phyloP scores from a whole-genome alignment of 768 basidiomycete genomes.

The Pilatotrama ljubarskyi region DNA sequence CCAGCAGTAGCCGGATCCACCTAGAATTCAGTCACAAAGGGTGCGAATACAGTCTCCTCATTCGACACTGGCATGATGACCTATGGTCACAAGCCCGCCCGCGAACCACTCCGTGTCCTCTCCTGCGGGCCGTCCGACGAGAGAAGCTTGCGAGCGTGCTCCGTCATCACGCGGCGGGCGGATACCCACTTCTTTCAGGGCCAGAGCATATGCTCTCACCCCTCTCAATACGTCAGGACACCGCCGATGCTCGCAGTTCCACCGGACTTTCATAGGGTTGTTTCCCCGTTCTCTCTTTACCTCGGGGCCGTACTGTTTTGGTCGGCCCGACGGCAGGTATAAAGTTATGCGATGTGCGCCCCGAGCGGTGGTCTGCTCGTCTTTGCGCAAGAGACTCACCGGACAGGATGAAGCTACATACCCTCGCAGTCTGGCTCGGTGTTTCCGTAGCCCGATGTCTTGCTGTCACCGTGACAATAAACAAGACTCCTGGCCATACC shows the following conservation, averaged over 20 bases:
- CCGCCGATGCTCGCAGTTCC: constrained; percentile 1
- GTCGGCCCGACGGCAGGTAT: not conserved
- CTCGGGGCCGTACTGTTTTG: not conserved
- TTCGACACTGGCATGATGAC: not conserved
- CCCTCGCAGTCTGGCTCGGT: not conserved
- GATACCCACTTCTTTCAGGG: not conserved
- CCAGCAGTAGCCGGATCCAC: no score
- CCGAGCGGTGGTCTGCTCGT: not conserved
- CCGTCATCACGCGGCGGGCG: constrained; percentile 5
- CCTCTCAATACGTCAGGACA: constrained; percentile 5
- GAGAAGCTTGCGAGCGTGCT: not conserved
- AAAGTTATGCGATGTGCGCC: not conserved
- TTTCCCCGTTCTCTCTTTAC: not conserved
- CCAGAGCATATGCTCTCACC: constrained; percentile 4
- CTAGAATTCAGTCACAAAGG: not conserved
- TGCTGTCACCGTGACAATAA: constrained; percentile 21
- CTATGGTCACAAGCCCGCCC: not conserved
- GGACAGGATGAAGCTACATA: constrained; percentile 3
- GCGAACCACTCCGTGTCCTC: not conserved
- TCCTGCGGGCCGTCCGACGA: not conserved
- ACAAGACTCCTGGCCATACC: constrained; percentile 20
- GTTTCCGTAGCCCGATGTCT: not conserved
- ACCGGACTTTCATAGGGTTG: not conserved
- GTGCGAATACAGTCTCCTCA: not conserved
- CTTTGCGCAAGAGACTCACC: not conserved